These are phyloP conservation scores for Aspergillus cejpii DNA, from an alignment of 2,329 filamentous ascomycete genomes.

Conservation along the genomic window DNA sequence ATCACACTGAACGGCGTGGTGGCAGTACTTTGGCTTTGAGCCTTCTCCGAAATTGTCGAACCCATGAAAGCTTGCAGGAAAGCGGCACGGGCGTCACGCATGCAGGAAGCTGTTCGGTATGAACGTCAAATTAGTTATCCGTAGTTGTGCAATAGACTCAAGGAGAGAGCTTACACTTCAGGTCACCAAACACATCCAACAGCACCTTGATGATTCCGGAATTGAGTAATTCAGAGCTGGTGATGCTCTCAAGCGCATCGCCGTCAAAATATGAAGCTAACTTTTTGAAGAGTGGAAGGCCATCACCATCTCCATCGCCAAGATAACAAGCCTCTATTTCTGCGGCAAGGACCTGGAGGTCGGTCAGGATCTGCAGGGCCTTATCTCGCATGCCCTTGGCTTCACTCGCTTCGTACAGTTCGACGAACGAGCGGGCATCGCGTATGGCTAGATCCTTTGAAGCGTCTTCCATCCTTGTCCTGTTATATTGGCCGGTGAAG, in stretches of 20 bases:
- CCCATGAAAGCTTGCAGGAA: slow-evolving; percentile 94
- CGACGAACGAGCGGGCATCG: slow-evolving; percentile 75
- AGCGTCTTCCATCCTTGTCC: slow-evolving; percentile 41
- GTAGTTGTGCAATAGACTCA: neutral
- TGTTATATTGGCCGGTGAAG: slow-evolving; percentile 38
- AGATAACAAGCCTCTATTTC: slow-evolving; percentile 69
- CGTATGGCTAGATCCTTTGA: slow-evolving; percentile 67
- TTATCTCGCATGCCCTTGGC: slow-evolving; percentile 70
- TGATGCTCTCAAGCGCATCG: slow-evolving; percentile 85
- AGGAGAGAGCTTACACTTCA: slow-evolving; percentile 41
- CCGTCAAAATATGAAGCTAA: slow-evolving; percentile 81
- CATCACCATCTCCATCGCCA: slow-evolving; percentile 39
- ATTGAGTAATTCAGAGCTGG: slow-evolving; percentile 85
- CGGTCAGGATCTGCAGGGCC: slow-evolving; percentile 66
- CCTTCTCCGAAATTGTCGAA: slow-evolving; percentile 53
- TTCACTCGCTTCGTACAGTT: slow-evolving; percentile 71
- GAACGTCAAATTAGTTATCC: slow-evolving; percentile 1
- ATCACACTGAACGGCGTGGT: slow-evolving; percentile 83
- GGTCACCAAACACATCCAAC: slow-evolving; percentile 71
- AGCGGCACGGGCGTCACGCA: slow-evolving; percentile 61
- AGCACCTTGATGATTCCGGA: slow-evolving; percentile 83
- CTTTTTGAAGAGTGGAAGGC: slow-evolving; percentile 62
- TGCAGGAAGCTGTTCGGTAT: slow-evolving; percentile 15
- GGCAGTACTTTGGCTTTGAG: slow-evolving; percentile 59
- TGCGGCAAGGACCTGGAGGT: slow-evolving; percentile 63